phyloP scores from a whole-genome alignment of 768 basidiomycete species.

The Psilocybe azurescens region DNA sequence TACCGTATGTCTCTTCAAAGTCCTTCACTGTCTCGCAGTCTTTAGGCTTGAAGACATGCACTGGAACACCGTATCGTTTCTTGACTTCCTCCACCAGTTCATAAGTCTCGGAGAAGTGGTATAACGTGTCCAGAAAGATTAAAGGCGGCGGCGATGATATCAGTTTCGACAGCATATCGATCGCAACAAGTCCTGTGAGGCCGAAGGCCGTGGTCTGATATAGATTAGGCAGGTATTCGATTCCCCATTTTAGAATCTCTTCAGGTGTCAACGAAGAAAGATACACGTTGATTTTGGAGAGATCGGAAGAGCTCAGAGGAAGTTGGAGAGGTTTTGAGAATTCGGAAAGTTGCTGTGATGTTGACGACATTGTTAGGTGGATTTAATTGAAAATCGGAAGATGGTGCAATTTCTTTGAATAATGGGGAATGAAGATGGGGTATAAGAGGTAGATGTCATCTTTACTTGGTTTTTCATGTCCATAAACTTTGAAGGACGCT shows the following conservation, averaged over 20 bases:
- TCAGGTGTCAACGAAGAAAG: slow-evolving; percentile 77
- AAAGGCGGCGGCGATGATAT: slow-evolving; percentile 74
- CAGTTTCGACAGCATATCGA: slow-evolving; percentile 93
- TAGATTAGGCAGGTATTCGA: slow-evolving; percentile 77
- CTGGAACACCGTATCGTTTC: slow-evolving; percentile 68
- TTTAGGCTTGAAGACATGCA: slow-evolving; percentile 82
- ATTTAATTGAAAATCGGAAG: background rate
- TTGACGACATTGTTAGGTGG: slow-evolving; percentile 12
- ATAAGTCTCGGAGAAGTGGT: slow-evolving; percentile 95
- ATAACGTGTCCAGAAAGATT: slow-evolving; percentile 96
- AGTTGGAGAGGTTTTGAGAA: slow-evolving; percentile 36
- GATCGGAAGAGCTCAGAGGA: slow-evolving; percentile 62
- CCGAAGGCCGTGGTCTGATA: slow-evolving; percentile 98
- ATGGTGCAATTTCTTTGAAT: background rate
- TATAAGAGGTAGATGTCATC: slow-evolving; percentile 4
- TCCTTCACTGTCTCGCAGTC: slow-evolving; percentile 69
- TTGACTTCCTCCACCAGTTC: slow-evolving; percentile 86
- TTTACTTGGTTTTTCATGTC: slow-evolving; percentile 1
- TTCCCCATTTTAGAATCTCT: slow-evolving; percentile 86
- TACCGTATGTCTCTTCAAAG: slow-evolving; percentile 82
- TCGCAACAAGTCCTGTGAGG: slow-evolving; percentile 90
- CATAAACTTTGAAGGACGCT: background rate
- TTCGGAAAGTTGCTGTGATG: slow-evolving; percentile 10
- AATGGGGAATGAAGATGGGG: background rate
- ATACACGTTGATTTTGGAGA: slow-evolving; percentile 74